Evolutionary conservation across 192 early-diverging fungal species (phyloP), one percentile per base, ranked within the genome.

Genomic region (Geranomyces variabilis): DNA sequence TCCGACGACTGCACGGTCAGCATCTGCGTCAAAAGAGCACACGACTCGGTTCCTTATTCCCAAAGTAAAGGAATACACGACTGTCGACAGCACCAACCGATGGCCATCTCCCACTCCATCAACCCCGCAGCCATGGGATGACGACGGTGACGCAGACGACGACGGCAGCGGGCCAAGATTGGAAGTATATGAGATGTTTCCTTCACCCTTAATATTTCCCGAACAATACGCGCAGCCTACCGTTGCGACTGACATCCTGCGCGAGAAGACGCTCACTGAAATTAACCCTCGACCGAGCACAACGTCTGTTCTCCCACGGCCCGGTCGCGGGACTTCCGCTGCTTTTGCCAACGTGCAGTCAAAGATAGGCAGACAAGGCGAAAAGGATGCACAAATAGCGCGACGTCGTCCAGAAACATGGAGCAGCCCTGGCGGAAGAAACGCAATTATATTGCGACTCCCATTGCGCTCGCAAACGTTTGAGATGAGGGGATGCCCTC

Each of bases 101-200:
- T 53, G 51, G 51, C 51, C 51, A 17, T 53, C 51, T 26, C 51
- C 51, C 19, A 9, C 51, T 3, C 51, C 51, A 53, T 53, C 51
- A 26, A 53, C 51, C 17, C 51, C 51, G 51, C 51, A 53, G 24
- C 51, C 51, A 6, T 53, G 51, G 51, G 51, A 53, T 26, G 51
- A 53, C 24, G 51, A 53, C 51, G 19, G 24, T 26, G 19, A 53
- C 51, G 15, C 51, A 41, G 36, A 41, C 36, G 36, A 41, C 5
- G 36, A 41, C 17, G 4, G 6, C 51, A n/a, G n/a, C n/a, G n/a
- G n/a, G n/a, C 51, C n/a, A 7, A 53, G 24, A 53, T 26, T 53
- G n/a, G 51, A 4, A 17, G 19, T 24, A 3, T 53, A 53, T 15
- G 51, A 53, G n/a, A 53, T 53, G 51, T 26, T 53, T 26, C n/a